A percentile compares a stretch with the other conserved stretches of the same genome.
Conservation (phyloP, 1,284 basidiomycete species). For the Ceratobasidium sp. region DNA sequence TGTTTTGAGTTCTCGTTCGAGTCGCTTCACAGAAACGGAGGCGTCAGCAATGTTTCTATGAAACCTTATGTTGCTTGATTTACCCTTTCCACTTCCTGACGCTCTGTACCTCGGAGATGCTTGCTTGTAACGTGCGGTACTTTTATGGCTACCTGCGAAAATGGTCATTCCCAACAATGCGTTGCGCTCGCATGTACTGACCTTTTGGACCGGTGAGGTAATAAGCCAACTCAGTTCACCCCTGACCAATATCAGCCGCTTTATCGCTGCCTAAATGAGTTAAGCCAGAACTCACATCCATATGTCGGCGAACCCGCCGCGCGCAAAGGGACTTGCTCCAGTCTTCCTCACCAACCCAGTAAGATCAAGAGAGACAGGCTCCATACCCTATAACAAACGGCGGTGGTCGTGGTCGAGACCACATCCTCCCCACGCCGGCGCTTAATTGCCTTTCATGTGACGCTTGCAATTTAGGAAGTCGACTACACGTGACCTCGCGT, state of each 20-base stretch:
- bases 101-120: slow-evolving; percentile 33
- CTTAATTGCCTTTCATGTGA: slow-evolving; percentile 22
- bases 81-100: slow-evolving; percentile 41
- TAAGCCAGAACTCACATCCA: slow-evolving; percentile 28
- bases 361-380: slow-evolving; percentile 19
- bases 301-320: slow-evolving; percentile 38
- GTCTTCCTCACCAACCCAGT: slow-evolving; percentile 36
- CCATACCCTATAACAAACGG: slow-evolving; percentile 8
- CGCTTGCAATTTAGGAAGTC: background rate
- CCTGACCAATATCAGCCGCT: background rate
- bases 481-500: slow-evolving; percentile 24
- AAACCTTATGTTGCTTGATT: background rate
- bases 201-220: slow-evolving; percentile 26
- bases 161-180: background rate
- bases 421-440: slow-evolving; percentile 4
- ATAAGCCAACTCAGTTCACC: slow-evolving; percentile 34
- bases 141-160: slow-evolving; percentile 33
- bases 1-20: slow-evolving; percentile 46
- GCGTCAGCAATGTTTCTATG: background rate
- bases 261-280: background rate
- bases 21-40: slow-evolving; percentile 16
- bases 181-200: background rate
- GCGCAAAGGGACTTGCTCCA: slow-evolving; percentile 17
- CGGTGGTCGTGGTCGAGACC: background rate
- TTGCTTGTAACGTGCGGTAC: slow-evolving; percentile 41